A percentile compares a stretch with the other conserved stretches of the same genome.
Evolutionary conservation across 2,329 filamentous ascomycete genomes (phyloP).

Genomic region (Phyllosticta ampelicida): DNA sequence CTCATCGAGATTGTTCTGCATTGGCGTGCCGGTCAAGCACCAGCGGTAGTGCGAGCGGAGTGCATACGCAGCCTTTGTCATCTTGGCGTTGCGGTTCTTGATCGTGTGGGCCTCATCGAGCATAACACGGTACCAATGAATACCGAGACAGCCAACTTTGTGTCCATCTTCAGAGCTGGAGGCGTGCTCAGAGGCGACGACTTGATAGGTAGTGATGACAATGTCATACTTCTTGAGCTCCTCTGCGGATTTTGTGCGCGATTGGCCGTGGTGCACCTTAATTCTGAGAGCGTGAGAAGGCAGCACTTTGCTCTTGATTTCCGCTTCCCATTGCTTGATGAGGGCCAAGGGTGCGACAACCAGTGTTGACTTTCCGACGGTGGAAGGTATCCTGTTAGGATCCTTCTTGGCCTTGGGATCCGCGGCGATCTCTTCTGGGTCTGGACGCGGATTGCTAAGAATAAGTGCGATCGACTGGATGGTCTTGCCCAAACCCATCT

Average conservation of each 20-base stretch:
- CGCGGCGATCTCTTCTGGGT: constrained; percentile 42
- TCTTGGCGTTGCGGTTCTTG: constrained; percentile 95
- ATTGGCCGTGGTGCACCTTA: constrained; percentile 81
- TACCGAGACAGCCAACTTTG: constrained; percentile 75
- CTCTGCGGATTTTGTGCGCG: constrained; percentile 65
- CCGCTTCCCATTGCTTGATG: constrained; percentile 94
- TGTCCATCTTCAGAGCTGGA: constrained; percentile 53
- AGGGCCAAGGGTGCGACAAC: constrained; percentile 88
- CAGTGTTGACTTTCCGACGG: constrained; percentile 67
- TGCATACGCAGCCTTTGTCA: constrained; percentile 83
- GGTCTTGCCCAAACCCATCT: constrained; percentile 91
- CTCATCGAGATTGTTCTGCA: constrained; percentile 98
- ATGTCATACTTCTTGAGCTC: constrained; percentile 82
- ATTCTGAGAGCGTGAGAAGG: constrained; percentile 63
- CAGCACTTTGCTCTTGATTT: constrained; percentile 74
- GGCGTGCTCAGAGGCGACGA: constrained; percentile 81
- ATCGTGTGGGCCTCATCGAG: constrained; percentile 96
- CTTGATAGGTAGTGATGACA: constrained; percentile 95
- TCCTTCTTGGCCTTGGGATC: constrained; percentile 35
- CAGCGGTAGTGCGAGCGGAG: constrained; percentile 80
- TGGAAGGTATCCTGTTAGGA: constrained; percentile 57
- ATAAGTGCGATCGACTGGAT: constrained; percentile 87
- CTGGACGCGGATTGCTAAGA: constrained; percentile 62
- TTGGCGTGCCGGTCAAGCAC: constrained; percentile 92
- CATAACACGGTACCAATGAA: constrained; percentile 92